Percentiles rank a stretch among this genome's conserved stretches.
These are phyloP conservation scores for Oemleria cerasiformis DNA, from an alignment of 306 rosid species.

Conservation along the genomic window DNA sequence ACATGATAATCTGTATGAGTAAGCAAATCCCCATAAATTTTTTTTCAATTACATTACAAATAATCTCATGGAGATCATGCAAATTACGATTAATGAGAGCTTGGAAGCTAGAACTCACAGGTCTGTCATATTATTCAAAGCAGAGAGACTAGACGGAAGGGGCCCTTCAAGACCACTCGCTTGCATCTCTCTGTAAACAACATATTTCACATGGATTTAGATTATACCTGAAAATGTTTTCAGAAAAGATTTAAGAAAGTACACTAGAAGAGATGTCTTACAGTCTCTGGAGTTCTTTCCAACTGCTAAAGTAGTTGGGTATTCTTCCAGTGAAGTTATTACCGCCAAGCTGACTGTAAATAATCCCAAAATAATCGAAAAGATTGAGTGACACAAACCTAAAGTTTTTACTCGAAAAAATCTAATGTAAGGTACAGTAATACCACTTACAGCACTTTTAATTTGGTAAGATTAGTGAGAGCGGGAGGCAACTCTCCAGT, in stretches of 20 bases:
- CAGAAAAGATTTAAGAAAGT: not conserved
- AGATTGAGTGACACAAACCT: not conserved
- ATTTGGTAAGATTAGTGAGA: constrained; percentile 12
- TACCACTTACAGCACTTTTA: constrained; percentile 18
- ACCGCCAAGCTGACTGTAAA: constrained; percentile 27
- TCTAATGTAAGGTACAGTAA: not conserved
- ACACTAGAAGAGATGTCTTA: not conserved
- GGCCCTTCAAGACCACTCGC: constrained; percentile 35
- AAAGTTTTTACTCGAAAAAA: not conserved
- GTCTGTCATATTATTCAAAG: constrained; percentile 3
- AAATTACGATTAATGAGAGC: not conserved
- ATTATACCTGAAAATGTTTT: not conserved
- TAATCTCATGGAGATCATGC: not conserved
- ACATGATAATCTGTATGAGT: not conserved
- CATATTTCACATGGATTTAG: not conserved
- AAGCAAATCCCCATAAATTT: too few relatives aligned
- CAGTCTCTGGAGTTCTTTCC: constrained; percentile 20
- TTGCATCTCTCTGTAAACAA: constrained; percentile 26
- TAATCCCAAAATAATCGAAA: not conserved
- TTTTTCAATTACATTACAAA: too few relatives aligned
- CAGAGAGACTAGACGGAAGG: constrained; percentile 28
- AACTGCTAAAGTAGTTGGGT: constrained; percentile 12
- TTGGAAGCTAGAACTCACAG: constrained; percentile 23
- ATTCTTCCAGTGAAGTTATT: constrained; percentile 35
- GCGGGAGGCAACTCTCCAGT: constrained; percentile 2